Evolutionary conservation across 2,329 filamentous ascomycete genomes (phyloP).

Genomic region (Dendrostoma leiphaemia): DNA sequence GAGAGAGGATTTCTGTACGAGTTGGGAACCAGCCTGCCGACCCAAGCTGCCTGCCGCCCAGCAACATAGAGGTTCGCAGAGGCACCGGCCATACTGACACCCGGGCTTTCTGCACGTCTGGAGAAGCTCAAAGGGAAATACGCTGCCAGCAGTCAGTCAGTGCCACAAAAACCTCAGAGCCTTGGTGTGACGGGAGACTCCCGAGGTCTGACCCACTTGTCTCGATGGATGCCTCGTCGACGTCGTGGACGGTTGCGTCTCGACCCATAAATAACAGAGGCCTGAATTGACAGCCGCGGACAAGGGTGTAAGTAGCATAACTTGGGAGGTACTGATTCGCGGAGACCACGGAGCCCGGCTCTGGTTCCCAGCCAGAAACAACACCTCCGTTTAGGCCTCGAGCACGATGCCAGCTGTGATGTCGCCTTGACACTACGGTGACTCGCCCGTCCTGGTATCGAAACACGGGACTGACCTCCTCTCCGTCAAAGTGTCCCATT

Average conservation of each 20-base stretch:
- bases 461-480: neutral
- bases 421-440: neutral
- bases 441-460: neutral
- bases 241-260: neutral
- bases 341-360: neutral
- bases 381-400: neutral
- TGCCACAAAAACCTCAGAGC: too few species aligned
- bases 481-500: neutral
- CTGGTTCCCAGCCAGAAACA: neutral
- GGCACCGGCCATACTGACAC: neutral
- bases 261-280: neutral
- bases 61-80: neutral
- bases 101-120: neutral
- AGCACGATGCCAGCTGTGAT: neutral
- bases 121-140: neutral
- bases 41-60: neutral
- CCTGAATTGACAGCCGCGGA: neutral
- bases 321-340: neutral
- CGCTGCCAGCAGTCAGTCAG: neutral
- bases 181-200: too few species aligned
- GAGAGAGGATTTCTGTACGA: neutral
- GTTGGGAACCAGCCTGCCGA: neutral
- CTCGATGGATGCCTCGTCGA: neutral
- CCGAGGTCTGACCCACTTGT: neutral
- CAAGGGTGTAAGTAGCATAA: neutral